Base-by-base conservation (phyloP, 106 monocot genomes). In the Dactylorhiza incarnata region DNA sequence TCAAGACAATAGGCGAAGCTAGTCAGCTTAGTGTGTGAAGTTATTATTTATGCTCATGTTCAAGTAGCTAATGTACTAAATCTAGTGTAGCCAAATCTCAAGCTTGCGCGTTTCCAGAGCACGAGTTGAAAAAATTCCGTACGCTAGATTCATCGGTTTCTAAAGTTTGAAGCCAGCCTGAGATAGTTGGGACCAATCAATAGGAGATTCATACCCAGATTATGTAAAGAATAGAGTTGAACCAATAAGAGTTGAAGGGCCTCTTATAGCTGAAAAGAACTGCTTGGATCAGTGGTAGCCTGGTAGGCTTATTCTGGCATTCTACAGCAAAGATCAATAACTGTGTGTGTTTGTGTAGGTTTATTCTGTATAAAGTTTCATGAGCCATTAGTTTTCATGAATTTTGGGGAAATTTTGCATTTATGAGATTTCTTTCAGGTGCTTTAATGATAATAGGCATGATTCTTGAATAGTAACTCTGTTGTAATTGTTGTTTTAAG, bases 1-100 rank as follows among this genome's bases (percentile, higher is more conserved):
- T 68, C 90, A 53, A 84, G 88, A 84, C 48, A 72, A 20, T 72
- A 72, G 20, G 0, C 17, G 10, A 69, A 69, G 44, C 45, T 69
- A 15, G 59, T 52, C 14, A 52, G 5, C 14, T 52, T 9, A 52
- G 51, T 9, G 51, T 54, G n/a, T 16, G 4, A 54, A 54, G 17
- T 54, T 54, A 17, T n/a, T 54, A 16, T 3, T 17, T 54, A 54
- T 54, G 15, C 14, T 54, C 54, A 54, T 54, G n/a, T 54, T 37
- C 37, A 37, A 1, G 6, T 54, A 59, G n/a, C 58, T 37, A 59
- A 8, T 22, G 58, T 5, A 59, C 58, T 7, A 56, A 19, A 19
- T 56, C 4, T 37, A 37, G 5, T 56, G 20, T 19, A 19, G 56
- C 5, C 20, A 37, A 37, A 37, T 37, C 37, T 37, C 37, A 37